Conservation (phyloP, 106 monocot species). For the Dioscorea zingiberensis region DNA sequence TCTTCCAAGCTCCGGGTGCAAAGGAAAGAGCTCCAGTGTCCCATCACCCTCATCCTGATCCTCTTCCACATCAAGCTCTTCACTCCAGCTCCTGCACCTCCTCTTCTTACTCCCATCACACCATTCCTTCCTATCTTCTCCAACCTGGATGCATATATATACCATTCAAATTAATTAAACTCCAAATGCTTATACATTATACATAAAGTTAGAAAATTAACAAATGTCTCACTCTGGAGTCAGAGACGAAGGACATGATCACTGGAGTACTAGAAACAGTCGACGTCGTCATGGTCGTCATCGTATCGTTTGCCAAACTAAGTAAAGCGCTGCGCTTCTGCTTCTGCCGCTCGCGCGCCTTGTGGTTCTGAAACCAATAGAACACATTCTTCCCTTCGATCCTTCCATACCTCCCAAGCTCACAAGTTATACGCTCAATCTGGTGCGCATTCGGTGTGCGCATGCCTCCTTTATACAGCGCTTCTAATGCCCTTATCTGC, state of each 20-base stretch:
- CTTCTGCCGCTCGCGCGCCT: slow-evolving; percentile 75
- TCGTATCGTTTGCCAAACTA: slow-evolving; percentile 1
- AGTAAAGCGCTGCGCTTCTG: slow-evolving; percentile 52
- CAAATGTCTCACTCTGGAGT: no score
- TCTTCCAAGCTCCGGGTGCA: slow-evolving; percentile 39
- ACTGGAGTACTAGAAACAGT: neutral
- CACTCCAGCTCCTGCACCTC: slow-evolving; percentile 39
- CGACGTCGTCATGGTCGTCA: neutral
- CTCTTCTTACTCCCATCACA: slow-evolving; percentile 25
- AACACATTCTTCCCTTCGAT: slow-evolving; percentile 91
- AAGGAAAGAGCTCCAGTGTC: slow-evolving; percentile 60
- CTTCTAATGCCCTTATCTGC: slow-evolving; percentile 51
- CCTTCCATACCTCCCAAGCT: slow-evolving; percentile 47
- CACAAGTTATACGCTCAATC: slow-evolving; percentile 52
- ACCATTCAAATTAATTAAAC: no score
- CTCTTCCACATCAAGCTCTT: neutral
- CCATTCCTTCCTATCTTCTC: slow-evolving; percentile 1
- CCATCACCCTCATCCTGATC: slow-evolving; percentile 10
- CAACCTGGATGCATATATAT: neutral
- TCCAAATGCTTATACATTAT: no score
- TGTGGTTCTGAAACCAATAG: slow-evolving; percentile 99
- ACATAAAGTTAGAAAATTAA: no score
- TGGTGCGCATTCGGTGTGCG: slow-evolving; percentile 47
- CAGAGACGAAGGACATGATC: neutral
- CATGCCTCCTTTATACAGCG: slow-evolving; percentile 46